Conservation (phyloP, 2,329 filamentous ascomycete species). For the Phialocephala subalpina region DNA sequence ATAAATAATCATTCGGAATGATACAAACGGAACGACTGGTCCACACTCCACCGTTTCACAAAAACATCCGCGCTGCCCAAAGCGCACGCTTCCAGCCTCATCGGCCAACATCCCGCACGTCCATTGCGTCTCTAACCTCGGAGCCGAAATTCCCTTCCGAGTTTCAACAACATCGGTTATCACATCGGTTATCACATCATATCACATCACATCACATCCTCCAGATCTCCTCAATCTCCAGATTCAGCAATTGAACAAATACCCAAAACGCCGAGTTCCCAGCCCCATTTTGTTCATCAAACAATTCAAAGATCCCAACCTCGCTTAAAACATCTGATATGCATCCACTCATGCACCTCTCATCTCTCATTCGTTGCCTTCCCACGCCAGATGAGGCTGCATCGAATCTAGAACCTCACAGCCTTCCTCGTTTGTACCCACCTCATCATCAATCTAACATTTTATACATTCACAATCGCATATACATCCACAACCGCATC, state of each 20-base stretch:
- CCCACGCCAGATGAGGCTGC: slow-evolving; percentile 16
- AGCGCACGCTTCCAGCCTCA: slow-evolving; percentile 18
- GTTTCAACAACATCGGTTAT: slow-evolving; percentile 1
- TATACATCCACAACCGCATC: slow-evolving; percentile 17
- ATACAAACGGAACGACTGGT: background rate
- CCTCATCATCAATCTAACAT: slow-evolving; percentile 7
- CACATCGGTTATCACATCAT: background rate
- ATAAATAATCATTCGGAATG: background rate
- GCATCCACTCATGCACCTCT: slow-evolving; percentile 1
- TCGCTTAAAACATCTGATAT: slow-evolving; percentile 9
- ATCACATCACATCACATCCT: background rate
- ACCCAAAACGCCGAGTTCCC: background rate
- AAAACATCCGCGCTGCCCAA: slow-evolving; percentile 20
- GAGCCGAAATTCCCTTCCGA: slow-evolving; percentile 2
- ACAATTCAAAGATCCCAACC: background rate
- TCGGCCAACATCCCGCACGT: background rate
- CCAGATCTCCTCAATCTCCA: slow-evolving; percentile 1
- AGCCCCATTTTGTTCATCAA: too few species aligned
- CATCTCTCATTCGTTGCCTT: background rate
- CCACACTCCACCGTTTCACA: slow-evolving; percentile 17
- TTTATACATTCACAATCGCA: slow-evolving; percentile 17
- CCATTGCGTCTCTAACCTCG: background rate
- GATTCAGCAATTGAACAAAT: background rate
- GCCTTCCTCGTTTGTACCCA: slow-evolving; percentile 7
- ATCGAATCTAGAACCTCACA: slow-evolving; percentile 17